Evolutionary conservation across 345 rosid species (phyloP).

Genomic region (Citropsis articulata): DNA sequence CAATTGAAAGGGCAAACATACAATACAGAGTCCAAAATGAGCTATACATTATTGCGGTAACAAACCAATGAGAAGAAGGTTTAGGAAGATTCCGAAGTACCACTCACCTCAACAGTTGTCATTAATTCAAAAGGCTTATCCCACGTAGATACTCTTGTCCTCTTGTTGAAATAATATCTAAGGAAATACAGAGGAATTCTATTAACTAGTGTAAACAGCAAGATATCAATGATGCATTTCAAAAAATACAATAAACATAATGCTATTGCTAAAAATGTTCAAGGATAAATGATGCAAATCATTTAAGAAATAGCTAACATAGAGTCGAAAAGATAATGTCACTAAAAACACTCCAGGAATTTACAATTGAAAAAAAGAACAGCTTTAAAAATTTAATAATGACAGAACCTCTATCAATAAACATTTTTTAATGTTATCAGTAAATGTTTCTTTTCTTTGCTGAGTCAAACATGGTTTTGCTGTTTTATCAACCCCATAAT

Average conservation of each 20-base stretch:
- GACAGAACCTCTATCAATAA: background rate
- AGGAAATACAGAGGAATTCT: slow-evolving; percentile 11
- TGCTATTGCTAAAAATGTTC: background rate
- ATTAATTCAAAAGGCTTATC: slow-evolving; percentile 92
- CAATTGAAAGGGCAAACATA: background rate
- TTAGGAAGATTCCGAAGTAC: slow-evolving; percentile 9
- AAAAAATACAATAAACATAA: background rate
- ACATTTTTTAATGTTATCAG: background rate
- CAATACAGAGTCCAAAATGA: background rate
- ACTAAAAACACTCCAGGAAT: background rate
- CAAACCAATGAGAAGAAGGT: background rate
- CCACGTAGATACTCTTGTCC: slow-evolving; percentile 78
- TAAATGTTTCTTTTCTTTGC: background rate
- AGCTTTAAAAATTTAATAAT: background rate
- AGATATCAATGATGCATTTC: background rate
- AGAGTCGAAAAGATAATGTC: background rate
- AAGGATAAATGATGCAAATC: background rate
- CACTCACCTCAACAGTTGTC: slow-evolving; percentile 87
- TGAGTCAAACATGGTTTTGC: background rate
- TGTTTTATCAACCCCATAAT: background rate
- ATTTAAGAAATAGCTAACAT: background rate
- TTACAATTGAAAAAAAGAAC: background rate
- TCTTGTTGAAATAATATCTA: slow-evolving; percentile 90
- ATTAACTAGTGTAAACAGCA: slow-evolving; percentile 6
- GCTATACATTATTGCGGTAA: background rate